Evolutionary conservation across 2,329 filamentous ascomycete genomes (phyloP).

Genomic region (Venturia effusa): DNA sequence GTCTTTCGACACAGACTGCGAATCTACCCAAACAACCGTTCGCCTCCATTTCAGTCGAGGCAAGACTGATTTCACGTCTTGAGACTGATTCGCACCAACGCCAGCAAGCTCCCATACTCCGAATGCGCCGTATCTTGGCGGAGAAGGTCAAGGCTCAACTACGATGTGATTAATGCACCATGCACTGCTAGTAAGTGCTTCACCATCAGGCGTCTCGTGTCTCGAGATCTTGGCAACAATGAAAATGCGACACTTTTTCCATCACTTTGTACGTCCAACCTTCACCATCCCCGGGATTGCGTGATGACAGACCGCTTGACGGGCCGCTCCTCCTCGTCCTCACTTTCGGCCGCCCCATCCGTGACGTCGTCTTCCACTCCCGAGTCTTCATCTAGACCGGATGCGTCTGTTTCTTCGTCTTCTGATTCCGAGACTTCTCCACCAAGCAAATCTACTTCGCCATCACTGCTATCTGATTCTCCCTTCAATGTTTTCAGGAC

Average conservation of each 20-base stretch:
- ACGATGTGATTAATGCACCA: not conserved
- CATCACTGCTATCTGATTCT: constrained; percentile 31
- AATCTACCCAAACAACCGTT: not conserved
- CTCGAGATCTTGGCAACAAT: not conserved
- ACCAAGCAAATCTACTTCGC: constrained; percentile 36
- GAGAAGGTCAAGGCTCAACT: not conserved
- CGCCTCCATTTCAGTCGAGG: not conserved
- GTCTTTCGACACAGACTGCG: not conserved
- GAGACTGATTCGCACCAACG: not conserved
- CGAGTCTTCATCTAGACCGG: constrained; percentile 4
- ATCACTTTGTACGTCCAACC: not conserved
- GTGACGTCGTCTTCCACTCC: not conserved
- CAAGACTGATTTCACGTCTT: not conserved
- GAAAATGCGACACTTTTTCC: not conserved
- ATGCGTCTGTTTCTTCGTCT: constrained; percentile 16
- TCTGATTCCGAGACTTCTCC: constrained; percentile 32
- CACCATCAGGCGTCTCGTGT: not conserved
- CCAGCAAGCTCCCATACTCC: not conserved
- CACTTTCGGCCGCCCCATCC: not conserved
- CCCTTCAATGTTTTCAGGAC: constrained; percentile 29
- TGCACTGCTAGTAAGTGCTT: not conserved
- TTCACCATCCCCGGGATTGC: not conserved
- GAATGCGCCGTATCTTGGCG: not conserved
- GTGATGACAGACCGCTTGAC: not conserved
- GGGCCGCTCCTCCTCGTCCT: constrained; percentile 1